phyloP scores from a whole-genome alignment of 768 basidiomycete species.

The Rickenella mellea region DNA sequence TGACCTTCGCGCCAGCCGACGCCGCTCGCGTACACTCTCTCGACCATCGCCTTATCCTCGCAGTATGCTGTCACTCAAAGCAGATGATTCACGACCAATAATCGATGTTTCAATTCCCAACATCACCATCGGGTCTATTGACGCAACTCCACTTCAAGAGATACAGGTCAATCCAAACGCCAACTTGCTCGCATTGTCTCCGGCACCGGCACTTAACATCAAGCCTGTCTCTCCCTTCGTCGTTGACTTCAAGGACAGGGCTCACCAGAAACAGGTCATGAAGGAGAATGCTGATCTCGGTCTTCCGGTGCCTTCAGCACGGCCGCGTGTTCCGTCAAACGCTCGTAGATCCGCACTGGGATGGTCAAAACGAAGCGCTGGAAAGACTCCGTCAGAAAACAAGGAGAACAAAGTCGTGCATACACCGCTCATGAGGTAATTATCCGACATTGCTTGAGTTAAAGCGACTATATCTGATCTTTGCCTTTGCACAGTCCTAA shows the following conservation, averaged over 20 bases:
- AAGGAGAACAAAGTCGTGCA: constrained; percentile 32
- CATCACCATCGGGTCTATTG: constrained; percentile 6
- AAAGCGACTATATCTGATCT: neutral
- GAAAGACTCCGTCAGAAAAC: constrained; percentile 29
- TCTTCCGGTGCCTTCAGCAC: constrained; percentile 20
- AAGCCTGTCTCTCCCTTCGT: constrained; percentile 36
- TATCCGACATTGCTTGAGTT: constrained; percentile 9
- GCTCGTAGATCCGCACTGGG: constrained; percentile 50
- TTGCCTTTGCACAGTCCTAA: constrained; percentile 23
- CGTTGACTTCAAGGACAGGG: constrained; percentile 21
- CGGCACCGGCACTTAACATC: constrained; percentile 26
- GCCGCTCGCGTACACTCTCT: constrained; percentile 60
- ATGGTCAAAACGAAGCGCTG: constrained; percentile 53
- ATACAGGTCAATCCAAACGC: constrained; percentile 10
- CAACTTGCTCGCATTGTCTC: constrained; percentile 8
- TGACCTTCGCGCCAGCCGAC: constrained; percentile 52
- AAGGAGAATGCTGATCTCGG: constrained; percentile 19
- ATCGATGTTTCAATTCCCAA: constrained; percentile 2
- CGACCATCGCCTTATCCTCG: constrained; percentile 67
- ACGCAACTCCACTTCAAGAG: constrained; percentile 26
- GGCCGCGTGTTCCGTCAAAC: constrained; percentile 46
- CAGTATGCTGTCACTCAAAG: constrained; percentile 37
- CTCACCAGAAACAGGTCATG: constrained; percentile 23
- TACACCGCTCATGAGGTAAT: constrained; percentile 46
- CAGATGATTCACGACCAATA: constrained; percentile 26